Percentiles rank a stretch among this genome's conserved stretches.
Evolutionary conservation across 768 basidiomycete species (phyloP).

Genomic region (Pleurotus pulmonarius): DNA sequence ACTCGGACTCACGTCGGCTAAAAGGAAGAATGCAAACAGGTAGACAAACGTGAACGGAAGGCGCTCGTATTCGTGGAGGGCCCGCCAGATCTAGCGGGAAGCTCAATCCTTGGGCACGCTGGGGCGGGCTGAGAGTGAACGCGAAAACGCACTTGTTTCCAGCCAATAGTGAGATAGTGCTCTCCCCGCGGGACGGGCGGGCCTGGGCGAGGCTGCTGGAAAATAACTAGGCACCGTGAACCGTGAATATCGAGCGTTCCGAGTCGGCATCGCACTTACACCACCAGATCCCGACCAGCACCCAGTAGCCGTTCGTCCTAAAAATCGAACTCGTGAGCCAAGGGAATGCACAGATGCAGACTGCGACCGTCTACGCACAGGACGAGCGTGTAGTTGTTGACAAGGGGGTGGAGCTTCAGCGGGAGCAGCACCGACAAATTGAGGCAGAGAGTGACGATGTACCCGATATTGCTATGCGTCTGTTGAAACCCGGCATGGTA

Average conservation of each 20-base stretch:
- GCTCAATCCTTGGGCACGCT: neutral
- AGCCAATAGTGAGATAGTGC: constrained; percentile 76
- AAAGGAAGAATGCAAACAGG: constrained; percentile 71
- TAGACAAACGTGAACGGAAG: constrained; percentile 83
- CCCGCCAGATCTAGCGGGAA: constrained; percentile 65
- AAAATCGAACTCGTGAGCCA: neutral
- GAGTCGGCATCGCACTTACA: constrained; percentile 41
- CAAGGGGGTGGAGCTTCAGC: constrained; percentile 49
- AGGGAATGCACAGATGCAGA: neutral
- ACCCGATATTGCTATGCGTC: constrained; percentile 78
- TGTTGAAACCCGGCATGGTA: constrained; percentile 20
- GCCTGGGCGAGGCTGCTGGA: constrained; percentile 81
- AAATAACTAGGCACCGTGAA: constrained; percentile 55
- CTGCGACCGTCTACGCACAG: constrained; percentile 37
- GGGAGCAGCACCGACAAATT: constrained; percentile 73
- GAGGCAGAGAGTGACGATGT: constrained; percentile 58
- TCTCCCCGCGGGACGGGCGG: constrained; percentile 76
- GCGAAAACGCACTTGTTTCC: constrained; percentile 63
- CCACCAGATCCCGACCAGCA: constrained; percentile 84
- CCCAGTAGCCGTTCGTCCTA: constrained; percentile 75
- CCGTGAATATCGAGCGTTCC: neutral
- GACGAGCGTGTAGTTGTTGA: constrained; percentile 72
- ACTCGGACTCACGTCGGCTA: constrained; percentile 57
- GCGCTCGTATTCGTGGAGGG: constrained; percentile 69
- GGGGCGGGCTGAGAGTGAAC: neutral